Base-by-base conservation (phyloP, 2,329 filamentous ascomycete species). In the Neofusicoccum kwambonambiense region DNA sequence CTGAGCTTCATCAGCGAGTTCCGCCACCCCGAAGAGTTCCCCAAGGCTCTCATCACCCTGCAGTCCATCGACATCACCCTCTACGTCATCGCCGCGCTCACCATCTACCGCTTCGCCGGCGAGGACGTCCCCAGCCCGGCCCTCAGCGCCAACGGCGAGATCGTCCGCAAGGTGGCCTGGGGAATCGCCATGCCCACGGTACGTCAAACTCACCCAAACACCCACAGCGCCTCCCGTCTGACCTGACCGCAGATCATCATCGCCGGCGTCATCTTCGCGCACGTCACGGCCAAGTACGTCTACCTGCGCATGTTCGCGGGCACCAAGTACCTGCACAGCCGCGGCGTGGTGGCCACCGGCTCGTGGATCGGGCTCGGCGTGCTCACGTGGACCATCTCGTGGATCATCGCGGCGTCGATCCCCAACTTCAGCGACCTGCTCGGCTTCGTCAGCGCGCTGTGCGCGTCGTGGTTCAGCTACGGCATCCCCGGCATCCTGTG, bases 351-450 rank as follows among this genome's bases (percentile, higher is more conserved):
- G 67, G 76, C 75, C 70, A 72, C 64, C 67, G 71, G 67, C 65
- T 74, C 68, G 4, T 83, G 83, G 67, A 56, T 64, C 44, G 62
- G 51, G 0, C 44, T 64, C 12, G 62, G 52, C n/a, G 42, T 57
- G n/a, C 72, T 79, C 9, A 80, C 82, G n/a, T 92, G 89, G 89
- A 70, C 86, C 31, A 69, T 91, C 6, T 87, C 88, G 3, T 90
- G 87, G 82, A 78, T 92, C 68, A 88, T 92, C 64, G 88, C 89
- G 8, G 84, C 89, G 72, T 87, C 87, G 0, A 89, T 92, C 15
- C 90, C 90, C 0, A 86, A 89, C 64, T 92, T 92, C 79, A 87
- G 86, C 73, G 84, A 86, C 57, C 80, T 92, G 3, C 80, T 92
- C n/a, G 86, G 86, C 39, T 77, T 92, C 44, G 85, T 91, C 63